A percentile compares a stretch with the other conserved stretches of the same genome.
These are phyloP conservation scores for Rhynchosporium agropyri DNA, from an alignment of 2,329 filamentous ascomycete species.

Conservation along the genomic window DNA sequence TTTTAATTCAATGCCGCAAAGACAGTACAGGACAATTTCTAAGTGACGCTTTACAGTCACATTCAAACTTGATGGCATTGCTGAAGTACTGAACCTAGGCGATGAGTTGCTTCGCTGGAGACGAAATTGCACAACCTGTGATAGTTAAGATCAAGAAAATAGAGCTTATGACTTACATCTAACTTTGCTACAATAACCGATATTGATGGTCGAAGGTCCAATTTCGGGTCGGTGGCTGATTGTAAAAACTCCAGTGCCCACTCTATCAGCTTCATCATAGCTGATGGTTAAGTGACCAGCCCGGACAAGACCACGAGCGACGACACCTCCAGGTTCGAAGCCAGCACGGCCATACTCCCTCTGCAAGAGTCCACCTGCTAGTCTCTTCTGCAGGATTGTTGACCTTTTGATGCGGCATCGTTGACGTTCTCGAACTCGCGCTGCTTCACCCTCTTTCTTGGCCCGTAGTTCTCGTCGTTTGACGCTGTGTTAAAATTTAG, in stretches of 20 bases:
- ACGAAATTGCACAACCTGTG: too few relatives aligned
- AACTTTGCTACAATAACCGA: slow-evolving; percentile 18
- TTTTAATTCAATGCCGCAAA: too few relatives aligned
- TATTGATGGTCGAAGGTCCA: slow-evolving; percentile 20
- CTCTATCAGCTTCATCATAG: background rate
- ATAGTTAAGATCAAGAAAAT: background rate
- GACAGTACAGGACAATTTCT: too few relatives aligned
- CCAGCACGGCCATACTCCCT: slow-evolving; percentile 29
- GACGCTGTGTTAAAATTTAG: slow-evolving; percentile 41
- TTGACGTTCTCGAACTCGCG: slow-evolving; percentile 19
- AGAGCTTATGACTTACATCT: background rate
- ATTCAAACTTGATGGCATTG: too few relatives aligned
- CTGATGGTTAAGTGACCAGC: slow-evolving; percentile 12
- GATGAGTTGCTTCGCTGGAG: too few relatives aligned
- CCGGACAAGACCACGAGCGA: slow-evolving; percentile 26
- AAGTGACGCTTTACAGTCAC: too few relatives aligned
- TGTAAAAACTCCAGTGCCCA: slow-evolving; percentile 24
- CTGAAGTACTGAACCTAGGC: too few relatives aligned
- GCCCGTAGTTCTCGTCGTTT: slow-evolving; percentile 57
- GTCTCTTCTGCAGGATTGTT: slow-evolving; percentile 24
- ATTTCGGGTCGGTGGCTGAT: slow-evolving; percentile 23
- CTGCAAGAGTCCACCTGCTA: slow-evolving; percentile 32
- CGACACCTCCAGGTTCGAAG: slow-evolving; percentile 24
- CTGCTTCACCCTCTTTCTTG: slow-evolving; percentile 38
- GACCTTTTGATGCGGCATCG: slow-evolving; percentile 33